Evolutionary conservation across 495 filamentous ascomycete species (phyloP), one percentile per base, ranked within the genome.

Genomic region (Venustampulla echinocandica): DNA sequence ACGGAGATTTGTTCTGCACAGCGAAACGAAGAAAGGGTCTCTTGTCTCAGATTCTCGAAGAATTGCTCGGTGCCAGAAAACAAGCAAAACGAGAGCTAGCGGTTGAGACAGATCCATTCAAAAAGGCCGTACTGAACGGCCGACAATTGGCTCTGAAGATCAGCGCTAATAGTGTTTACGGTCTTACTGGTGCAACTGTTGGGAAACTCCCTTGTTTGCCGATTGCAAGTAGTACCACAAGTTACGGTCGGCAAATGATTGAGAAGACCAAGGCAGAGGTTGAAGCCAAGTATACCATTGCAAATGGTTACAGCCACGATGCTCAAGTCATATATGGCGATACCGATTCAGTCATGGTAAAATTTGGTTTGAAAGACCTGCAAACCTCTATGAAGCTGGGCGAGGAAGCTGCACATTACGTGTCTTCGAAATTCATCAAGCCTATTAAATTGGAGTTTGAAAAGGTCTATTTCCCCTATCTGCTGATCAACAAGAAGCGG

Each of bases 261-360:
- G 90, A 95, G 64, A 90, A 79, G 65, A 96, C 92, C 11, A 96
- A 95, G 61, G 70, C 81, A 20, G 92, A 96, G 62, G 92, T 99
- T 6, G 92, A 99, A 60, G 64, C 72, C 24, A 76, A 76, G 48
- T 99, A 95, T 55, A 90, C 79, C 15, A 87, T 96, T 32, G 85
- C 85, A 10, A 96, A 97, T 57, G 93, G 92, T 11, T 97, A 97
- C 64, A 75, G 76, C 2, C 86, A 96, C 61, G 85, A 97, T 63
- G 92, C 92, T 0, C 74, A 93, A 55, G 92, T 99, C 64, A 93
- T 99, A 48, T 99, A 99, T 54, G 92, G 92, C 66, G 92, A 99
- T 62, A 99, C 92, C 19, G 92, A 99, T 71, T 99, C 92, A 5
- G 92, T 99, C 63, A 99, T 99, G 92, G 92, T 99, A 25, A 97